These are phyloP conservation scores for Alternaria sp. DNA, from an alignment of 2,329 filamentous ascomycete genomes.

Conservation along the genomic window DNA sequence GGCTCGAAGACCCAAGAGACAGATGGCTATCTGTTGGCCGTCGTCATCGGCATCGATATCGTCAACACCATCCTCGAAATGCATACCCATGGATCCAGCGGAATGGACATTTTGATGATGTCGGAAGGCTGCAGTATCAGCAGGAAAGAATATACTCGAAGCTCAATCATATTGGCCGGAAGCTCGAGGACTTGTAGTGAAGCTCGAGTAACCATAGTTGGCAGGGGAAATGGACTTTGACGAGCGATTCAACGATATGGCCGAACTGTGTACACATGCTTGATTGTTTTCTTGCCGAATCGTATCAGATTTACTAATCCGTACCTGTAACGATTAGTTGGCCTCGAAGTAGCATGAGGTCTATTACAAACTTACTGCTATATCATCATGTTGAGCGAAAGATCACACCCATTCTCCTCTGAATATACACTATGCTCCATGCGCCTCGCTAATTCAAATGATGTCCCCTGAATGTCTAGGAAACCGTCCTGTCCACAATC, in stretches of 20 bases:
- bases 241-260: not conserved
- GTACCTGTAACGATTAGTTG: not conserved
- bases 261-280: not conserved
- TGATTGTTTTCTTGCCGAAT: not conserved
- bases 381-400: not conserved
- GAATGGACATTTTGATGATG: not conserved
- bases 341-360: not conserved
- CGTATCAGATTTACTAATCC: not conserved
- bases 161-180: slow-evolving; percentile 1
- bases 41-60: not conserved
- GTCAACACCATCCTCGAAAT: not conserved
- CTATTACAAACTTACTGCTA: not conserved
- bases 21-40: not conserved
- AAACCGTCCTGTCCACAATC: not conserved
- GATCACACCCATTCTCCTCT: not conserved
- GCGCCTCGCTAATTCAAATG: not conserved
- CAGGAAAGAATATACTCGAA: slow-evolving; percentile 3
- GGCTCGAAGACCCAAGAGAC: not conserved
- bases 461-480: not conserved
- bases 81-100: not conserved
- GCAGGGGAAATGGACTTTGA: not conserved
- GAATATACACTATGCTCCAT: not conserved
- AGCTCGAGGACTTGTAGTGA: not conserved
- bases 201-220: not conserved
- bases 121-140: slow-evolving; percentile 1